Evolutionary conservation across 2,329 filamentous ascomycete species (phyloP).

Genomic region (Berkeleyomyces basicola): DNA sequence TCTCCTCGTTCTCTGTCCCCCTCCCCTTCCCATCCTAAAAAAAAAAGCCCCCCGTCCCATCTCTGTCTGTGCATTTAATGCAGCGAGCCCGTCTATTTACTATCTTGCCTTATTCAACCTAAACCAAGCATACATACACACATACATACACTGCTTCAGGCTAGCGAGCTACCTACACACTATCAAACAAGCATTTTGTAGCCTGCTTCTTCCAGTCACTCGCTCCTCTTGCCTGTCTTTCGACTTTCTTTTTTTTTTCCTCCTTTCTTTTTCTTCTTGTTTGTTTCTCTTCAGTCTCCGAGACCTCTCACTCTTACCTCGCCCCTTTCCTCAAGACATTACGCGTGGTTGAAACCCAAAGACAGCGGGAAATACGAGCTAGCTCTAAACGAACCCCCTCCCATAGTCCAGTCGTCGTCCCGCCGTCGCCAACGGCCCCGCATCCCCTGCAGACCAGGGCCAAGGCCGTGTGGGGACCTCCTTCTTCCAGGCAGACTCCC

Average conservation of each 20-base stretch:
- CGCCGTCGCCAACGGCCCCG: neutral
- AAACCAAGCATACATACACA: neutral
- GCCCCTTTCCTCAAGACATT: neutral
- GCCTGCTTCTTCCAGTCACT: neutral
- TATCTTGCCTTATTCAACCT: neutral
- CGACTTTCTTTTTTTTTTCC: neutral
- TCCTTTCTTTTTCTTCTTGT: neutral
- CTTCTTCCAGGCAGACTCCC: neutral
- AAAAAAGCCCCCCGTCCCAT: neutral
- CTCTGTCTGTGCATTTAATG: neutral
- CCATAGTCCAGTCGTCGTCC: neutral
- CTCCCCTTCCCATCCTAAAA: neutral
- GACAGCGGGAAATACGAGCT: constrained; percentile 7
- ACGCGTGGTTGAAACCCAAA: neutral
- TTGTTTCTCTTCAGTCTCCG: neutral
- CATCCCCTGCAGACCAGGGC: neutral
- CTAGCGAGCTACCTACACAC: neutral
- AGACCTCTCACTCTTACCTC: neutral
- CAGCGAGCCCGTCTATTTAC: neutral
- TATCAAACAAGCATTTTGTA: neutral
- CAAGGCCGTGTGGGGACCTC: neutral
- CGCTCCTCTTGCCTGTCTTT: too few relatives aligned
- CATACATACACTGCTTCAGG: neutral
- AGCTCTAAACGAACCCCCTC: neutral
- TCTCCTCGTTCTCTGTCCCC: neutral